A percentile compares a stretch with the other conserved stretches of the same genome.
phyloP scores from a whole-genome alignment of 2,329 filamentous ascomycete species.

The Sclerotinia spermophila region DNA sequence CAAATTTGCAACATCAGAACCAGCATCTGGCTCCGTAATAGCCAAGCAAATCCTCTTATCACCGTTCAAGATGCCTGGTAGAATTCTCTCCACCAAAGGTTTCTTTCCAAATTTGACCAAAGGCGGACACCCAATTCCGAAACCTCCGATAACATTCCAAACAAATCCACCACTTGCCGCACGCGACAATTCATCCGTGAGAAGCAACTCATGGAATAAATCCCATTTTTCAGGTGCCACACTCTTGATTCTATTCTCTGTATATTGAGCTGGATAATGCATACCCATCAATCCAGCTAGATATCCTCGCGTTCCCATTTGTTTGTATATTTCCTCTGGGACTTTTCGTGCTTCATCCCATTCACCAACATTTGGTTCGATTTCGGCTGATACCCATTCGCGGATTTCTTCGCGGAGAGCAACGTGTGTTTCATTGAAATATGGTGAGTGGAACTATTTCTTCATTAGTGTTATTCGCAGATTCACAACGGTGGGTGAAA shows the following conservation, averaged over 20 bases:
- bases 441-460: conserved; percentile 85
- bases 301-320: conserved; percentile 91
- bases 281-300: conserved; percentile 87
- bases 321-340: conserved; percentile 85
- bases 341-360: conserved; percentile 97
- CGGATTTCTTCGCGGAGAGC: conserved; percentile 87
- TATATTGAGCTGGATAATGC: conserved; percentile 74
- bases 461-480: not conserved
- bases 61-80: conserved; percentile 82
- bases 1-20: conserved; percentile 90
- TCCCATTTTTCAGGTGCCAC: conserved; percentile 92
- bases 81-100: conserved; percentile 64
- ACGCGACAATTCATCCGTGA: conserved; percentile 92
- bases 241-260: conserved; percentile 66
- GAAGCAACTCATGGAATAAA: conserved; percentile 93
- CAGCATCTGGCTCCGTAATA: conserved; percentile 95
- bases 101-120: conserved; percentile 46
- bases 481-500: conserved; percentile 16
- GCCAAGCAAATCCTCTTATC: conserved; percentile 97
- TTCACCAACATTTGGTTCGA: conserved; percentile 88
- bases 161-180: conserved; percentile 87
- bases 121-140: conserved; percentile 89
- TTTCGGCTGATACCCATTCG: conserved; percentile 83
- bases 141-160: conserved; percentile 97
- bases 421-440: conserved; percentile 92